Percentiles rank a stretch among this genome's conserved stretches.
These are phyloP conservation scores for Plectranthus barbatus DNA, from an alignment of 257 asterid species.

Conservation along the genomic window DNA sequence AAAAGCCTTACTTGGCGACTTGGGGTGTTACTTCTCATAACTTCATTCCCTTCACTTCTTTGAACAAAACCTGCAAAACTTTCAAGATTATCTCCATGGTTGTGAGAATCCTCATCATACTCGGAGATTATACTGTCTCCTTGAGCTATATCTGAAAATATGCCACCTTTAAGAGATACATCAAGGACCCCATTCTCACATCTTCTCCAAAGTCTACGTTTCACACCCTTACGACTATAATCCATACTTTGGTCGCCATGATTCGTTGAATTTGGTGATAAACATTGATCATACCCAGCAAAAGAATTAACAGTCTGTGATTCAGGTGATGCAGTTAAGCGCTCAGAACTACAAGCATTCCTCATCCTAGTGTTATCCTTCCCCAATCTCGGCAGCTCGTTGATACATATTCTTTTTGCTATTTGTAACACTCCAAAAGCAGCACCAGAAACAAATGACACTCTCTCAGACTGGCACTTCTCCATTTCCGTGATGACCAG, in stretches of 20 bases:
- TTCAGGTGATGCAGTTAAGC: conserved; percentile 59
- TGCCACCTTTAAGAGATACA: conserved; percentile 83
- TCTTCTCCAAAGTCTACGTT: conserved; percentile 67
- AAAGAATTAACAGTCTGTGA: conserved; percentile 65
- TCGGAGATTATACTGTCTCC: conserved; percentile 32
- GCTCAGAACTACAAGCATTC: conserved; percentile 20
- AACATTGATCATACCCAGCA: conserved; percentile 42
- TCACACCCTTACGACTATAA: conserved; percentile 51
- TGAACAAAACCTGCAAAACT: conserved; percentile 63
- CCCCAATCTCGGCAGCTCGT: conserved; percentile 40
- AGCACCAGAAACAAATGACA: conserved; percentile 82
- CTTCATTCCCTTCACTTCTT: conserved; percentile 25
- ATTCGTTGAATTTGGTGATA: conserved; percentile 59
- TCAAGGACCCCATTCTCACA: conserved; percentile 45
- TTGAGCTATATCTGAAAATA: conserved; percentile 40
- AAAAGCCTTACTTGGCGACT: conserved; percentile 59
- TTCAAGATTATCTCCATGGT: conserved; percentile 27
- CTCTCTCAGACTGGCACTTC: conserved; percentile 66
- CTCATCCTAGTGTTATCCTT: conserved; percentile 33
- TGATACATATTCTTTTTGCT: conserved; percentile 54
- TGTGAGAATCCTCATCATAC: conserved; percentile 30
- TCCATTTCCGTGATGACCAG: conserved; percentile 73
- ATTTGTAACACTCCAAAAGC: conserved; percentile 80
- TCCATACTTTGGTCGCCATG: conserved; percentile 26
- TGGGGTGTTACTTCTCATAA: conserved; percentile 48